phyloP scores from a whole-genome alignment of 768 basidiomycete species.

The Auricularia cornea region DNA sequence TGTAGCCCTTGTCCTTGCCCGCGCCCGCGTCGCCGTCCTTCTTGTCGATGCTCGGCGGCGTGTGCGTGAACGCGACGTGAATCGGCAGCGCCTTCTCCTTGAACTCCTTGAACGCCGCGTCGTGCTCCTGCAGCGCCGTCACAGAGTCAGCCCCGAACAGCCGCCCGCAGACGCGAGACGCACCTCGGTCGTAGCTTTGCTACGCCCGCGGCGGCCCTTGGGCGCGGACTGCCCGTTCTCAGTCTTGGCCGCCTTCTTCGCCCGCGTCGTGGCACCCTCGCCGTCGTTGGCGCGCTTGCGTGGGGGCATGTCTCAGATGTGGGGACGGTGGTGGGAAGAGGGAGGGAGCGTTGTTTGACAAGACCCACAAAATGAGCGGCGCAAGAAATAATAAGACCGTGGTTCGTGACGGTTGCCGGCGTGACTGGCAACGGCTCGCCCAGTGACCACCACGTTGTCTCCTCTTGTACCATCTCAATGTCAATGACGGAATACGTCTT shows the following conservation, averaged over 20 bases:
- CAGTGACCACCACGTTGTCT: too few relatives aligned
- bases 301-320: background rate
- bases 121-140: slow-evolving; percentile 32
- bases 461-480: too few relatives aligned
- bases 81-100: slow-evolving; percentile 60
- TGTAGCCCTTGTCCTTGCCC: slow-evolving; percentile 48
- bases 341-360: background rate
- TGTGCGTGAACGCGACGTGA: slow-evolving; percentile 59
- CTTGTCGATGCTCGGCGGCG: slow-evolving; percentile 37
- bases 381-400: too few relatives aligned
- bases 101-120: slow-evolving; percentile 31
- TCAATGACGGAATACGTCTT: too few relatives aligned
- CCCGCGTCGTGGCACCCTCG: slow-evolving; percentile 30
- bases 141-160: background rate
- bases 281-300: slow-evolving; percentile 40
- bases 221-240: slow-evolving; percentile 22
- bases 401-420: too few relatives aligned
- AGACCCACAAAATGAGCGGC: too few relatives aligned
- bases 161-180: background rate
- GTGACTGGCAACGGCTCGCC: too few relatives aligned
- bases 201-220: slow-evolving; percentile 10
- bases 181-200: slow-evolving; percentile 38
- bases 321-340: background rate
- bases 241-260: slow-evolving; percentile 45
- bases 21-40: slow-evolving; percentile 28